Evolutionary conservation across 2,329 filamentous ascomycete species (phyloP).

Genomic region (Pseudogymnoascus sp.): DNA sequence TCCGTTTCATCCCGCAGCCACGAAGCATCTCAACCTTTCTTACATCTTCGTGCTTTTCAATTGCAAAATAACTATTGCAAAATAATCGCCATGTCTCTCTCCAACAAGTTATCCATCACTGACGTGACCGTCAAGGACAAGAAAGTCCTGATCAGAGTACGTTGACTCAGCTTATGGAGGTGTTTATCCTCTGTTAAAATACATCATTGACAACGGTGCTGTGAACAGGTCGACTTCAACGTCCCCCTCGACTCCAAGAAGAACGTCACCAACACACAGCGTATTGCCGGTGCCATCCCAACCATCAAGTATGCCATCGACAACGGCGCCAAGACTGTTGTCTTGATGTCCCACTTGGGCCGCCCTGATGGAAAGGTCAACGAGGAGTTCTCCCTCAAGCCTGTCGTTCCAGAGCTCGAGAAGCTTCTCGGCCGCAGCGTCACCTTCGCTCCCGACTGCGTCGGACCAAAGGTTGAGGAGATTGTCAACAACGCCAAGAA

Average conservation of each 20-base stretch:
- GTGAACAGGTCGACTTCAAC: constrained; percentile 90
- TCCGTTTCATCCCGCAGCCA: constrained; percentile 8
- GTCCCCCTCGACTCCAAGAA: constrained; percentile 89
- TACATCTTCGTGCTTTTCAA: not conserved
- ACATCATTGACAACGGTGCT: constrained; percentile 19
- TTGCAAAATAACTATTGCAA: not conserved
- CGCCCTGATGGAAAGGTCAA: constrained; percentile 86
- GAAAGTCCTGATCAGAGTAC: constrained; percentile 91
- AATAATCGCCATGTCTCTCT: constrained; percentile 71
- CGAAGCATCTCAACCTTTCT: constrained; percentile 1
- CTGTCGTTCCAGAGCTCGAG: constrained; percentile 84
- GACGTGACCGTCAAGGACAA: constrained; percentile 98
- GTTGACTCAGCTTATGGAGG: constrained; percentile 28
- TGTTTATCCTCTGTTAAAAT: not conserved
- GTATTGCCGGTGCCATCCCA: constrained; percentile 89
- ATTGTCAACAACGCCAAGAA: constrained; percentile 73
- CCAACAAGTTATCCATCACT: constrained; percentile 94
- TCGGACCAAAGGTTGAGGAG: constrained; percentile 82
- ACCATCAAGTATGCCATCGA: constrained; percentile 93
- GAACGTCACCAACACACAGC: constrained; percentile 96
- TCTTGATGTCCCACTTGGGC: constrained; percentile 98
- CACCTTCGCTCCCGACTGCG: constrained; percentile 81
- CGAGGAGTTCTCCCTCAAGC: constrained; percentile 89
- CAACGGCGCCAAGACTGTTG: constrained; percentile 80
- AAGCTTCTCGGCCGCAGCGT: constrained; percentile 77